Evolutionary conservation across 1,284 basidiomycete genomes (phyloP).

Genomic region (Phlebopus sp.): DNA sequence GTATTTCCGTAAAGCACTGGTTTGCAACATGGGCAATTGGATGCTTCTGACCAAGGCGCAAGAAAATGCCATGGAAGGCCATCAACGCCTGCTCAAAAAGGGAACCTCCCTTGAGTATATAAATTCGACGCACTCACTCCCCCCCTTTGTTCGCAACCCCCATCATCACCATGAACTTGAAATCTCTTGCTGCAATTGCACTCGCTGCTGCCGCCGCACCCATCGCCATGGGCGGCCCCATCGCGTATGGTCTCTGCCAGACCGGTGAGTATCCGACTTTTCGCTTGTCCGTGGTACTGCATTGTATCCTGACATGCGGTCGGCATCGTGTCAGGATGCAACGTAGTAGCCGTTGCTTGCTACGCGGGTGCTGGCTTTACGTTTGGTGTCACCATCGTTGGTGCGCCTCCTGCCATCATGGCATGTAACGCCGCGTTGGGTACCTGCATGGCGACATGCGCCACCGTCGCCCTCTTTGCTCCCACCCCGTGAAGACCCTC

Average conservation of each 20-base stretch:
- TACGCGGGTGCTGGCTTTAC: constrained; percentile 51
- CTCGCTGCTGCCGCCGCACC: constrained; percentile 22
- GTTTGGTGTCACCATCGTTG: constrained; percentile 47
- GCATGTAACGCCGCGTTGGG: constrained; percentile 53
- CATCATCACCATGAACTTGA: constrained; percentile 24
- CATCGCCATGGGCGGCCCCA: constrained; percentile 34
- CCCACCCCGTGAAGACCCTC: constrained; percentile 21
- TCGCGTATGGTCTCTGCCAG: constrained; percentile 48
- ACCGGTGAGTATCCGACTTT: constrained; percentile 36
- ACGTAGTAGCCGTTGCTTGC: constrained; percentile 48
- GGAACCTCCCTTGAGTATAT: constrained; percentile 7
- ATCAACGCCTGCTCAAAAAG: too few species aligned
- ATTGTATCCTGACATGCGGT: neutral
- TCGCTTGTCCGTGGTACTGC: neutral
- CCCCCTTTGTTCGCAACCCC: neutral
- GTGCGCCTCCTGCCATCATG: constrained; percentile 43
- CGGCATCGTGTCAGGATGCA: constrained; percentile 44
- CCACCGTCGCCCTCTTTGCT: constrained; percentile 33
- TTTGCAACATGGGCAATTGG: too few species aligned
- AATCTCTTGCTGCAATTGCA: constrained; percentile 19
- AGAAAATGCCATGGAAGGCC: too few species aligned
- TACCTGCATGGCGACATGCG: constrained; percentile 43
- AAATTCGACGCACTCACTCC: neutral
- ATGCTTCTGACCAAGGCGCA: too few species aligned
- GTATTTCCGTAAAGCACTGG: too few species aligned